Conservation (phyloP, 1,284 basidiomycete genomes). For the Tilletia setariae region DNA sequence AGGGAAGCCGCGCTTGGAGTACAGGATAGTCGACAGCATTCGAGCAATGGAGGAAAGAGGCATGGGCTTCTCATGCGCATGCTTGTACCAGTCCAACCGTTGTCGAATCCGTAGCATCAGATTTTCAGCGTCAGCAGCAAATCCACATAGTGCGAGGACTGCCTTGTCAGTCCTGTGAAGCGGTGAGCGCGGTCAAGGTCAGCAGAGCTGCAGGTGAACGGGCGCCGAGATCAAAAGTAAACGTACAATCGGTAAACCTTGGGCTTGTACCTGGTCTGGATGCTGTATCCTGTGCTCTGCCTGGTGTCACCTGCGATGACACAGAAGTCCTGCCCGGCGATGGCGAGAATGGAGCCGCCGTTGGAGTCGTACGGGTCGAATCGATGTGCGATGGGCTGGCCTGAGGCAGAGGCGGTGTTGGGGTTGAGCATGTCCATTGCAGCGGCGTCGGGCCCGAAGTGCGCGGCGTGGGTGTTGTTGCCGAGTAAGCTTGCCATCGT, state of each 20-base stretch:
- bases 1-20: conserved; percentile 54
- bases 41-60: conserved; percentile 50
- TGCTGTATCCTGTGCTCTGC: conserved; percentile 52
- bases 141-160: conserved; percentile 51
- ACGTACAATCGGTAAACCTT: conserved; percentile 50
- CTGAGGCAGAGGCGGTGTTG: background rate
- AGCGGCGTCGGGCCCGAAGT: conserved; percentile 8
- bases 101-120: conserved; percentile 45
- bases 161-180: conserved; percentile 44
- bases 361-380: conserved; percentile 53
- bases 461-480: conserved; percentile 21
- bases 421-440: no score
- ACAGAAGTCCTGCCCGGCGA: conserved; percentile 52
- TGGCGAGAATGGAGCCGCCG: conserved; percentile 49
- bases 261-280: conserved; percentile 54
- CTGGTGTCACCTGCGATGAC: conserved; percentile 53
- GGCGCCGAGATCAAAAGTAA: background rate
- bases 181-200: background rate
- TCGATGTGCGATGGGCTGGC: conserved; percentile 39
- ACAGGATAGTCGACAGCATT: conserved; percentile 52
- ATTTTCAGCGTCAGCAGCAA: conserved; percentile 52
- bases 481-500: conserved; percentile 36
- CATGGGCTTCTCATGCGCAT: conserved; percentile 50
- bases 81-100: conserved; percentile 50
- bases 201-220: background rate